Percentiles rank a stretch among this genome's conserved stretches.
Conservation (phyloP, 1,139 yeast genomes). For the Nakaseomyces kungkrabaensis region DNA sequence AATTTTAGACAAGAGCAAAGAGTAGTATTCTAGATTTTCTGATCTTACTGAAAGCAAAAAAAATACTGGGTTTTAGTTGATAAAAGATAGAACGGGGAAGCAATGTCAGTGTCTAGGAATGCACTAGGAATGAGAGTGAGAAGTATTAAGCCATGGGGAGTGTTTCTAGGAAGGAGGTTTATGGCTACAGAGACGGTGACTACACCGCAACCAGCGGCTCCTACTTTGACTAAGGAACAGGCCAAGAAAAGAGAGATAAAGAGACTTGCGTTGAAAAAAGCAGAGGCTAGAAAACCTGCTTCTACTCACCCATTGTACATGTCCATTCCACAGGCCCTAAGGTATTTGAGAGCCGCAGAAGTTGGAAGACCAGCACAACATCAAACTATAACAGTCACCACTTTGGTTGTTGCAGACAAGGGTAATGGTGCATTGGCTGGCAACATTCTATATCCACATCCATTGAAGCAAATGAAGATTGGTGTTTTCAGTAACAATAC, state of each 20-base stretch:
- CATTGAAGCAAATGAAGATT: constrained; percentile 54
- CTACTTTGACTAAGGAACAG: constrained; percentile 24
- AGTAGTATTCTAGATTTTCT: too few relatives aligned
- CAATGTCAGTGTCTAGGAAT: not conserved
- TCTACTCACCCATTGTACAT: constrained; percentile 51
- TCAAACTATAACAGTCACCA: constrained; percentile 57
- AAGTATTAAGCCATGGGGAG: not conserved
- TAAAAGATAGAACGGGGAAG: too few relatives aligned
- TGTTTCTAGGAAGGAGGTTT: not conserved
- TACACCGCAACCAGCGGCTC: not conserved
- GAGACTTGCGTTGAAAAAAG: constrained; percentile 21
- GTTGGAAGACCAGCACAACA: constrained; percentile 68
- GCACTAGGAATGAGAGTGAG: not conserved
- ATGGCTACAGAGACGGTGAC: not conserved
- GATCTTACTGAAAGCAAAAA: too few relatives aligned
- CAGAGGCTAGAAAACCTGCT: constrained; percentile 34
- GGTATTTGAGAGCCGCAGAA: constrained; percentile 78
- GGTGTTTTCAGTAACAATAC: constrained; percentile 59
- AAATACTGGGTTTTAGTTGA: too few relatives aligned
- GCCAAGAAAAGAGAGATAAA: constrained; percentile 24
- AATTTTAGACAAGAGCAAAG: too few relatives aligned
- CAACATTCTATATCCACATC: constrained; percentile 64
- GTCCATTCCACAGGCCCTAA: constrained; percentile 63
- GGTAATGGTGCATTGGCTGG: constrained; percentile 75
- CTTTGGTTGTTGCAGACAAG: constrained; percentile 63